Evolutionary conservation across 257 asterid genomes (phyloP).

Genomic region (Solanum piurae): DNA sequence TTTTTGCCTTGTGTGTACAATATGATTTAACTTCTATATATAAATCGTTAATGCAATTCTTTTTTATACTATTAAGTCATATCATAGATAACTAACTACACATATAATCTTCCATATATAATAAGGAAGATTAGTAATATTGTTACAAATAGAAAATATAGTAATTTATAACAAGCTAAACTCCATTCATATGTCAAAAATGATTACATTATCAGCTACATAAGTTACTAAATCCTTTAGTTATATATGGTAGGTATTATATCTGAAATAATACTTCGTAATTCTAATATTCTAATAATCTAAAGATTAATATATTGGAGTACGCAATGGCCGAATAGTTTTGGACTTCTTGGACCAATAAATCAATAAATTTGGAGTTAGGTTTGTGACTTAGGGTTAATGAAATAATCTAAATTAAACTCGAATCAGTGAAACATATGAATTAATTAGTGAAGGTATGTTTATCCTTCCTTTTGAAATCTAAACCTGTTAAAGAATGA

Average conservation of each 20-base stretch:
- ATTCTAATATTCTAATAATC: not conserved
- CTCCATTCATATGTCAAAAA: not conserved
- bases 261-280: not conserved
- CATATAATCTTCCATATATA: not conserved
- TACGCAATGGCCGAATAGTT: not conserved
- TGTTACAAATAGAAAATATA: not conserved
- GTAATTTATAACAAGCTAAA: not conserved
- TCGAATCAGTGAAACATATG: not conserved
- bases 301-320: not conserved
- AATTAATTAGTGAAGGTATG: not conserved
- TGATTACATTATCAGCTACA: not conserved
- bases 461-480: too few relatives aligned
- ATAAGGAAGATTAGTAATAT: not conserved
- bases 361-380: not conserved
- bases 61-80: not conserved
- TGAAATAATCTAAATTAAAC: not conserved
- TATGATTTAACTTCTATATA: not conserved
- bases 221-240: not conserved
- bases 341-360: not conserved
- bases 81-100: not conserved
- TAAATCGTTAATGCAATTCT: too few relatives aligned
- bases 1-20: not conserved
- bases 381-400: not conserved
- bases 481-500: too few relatives aligned
- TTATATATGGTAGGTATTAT: not conserved